Percentiles rank a stretch among this genome's conserved stretches.
These are phyloP conservation scores for Picea abies DNA, from an alignment of 83 land plant genomes.

Conservation along the genomic window DNA sequence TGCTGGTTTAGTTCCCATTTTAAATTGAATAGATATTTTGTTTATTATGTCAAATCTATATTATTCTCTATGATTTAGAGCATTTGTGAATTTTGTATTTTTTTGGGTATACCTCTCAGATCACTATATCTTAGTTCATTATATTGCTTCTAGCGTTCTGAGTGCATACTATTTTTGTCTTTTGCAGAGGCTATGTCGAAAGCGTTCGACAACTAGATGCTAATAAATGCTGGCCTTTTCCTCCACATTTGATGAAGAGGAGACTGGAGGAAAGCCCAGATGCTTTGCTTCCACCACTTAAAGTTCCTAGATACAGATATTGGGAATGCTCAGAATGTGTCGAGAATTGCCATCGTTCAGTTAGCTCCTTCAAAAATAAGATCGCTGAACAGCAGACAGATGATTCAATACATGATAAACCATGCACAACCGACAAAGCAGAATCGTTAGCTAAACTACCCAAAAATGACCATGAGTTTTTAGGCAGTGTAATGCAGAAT, in stretches of 20 bases:
- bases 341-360: neutral
- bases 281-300: constrained; percentile 6
- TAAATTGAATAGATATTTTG: too few relatives aligned
- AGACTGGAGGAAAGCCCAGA: neutral
- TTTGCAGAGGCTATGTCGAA: constrained; percentile 6
- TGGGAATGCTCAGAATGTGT: constrained; percentile 15
- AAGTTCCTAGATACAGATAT: constrained; percentile 16
- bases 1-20: too few relatives aligned
- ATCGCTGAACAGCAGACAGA: neutral
- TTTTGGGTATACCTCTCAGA: too few relatives aligned
- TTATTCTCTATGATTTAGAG: too few relatives aligned
- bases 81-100: too few relatives aligned
- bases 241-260: neutral
- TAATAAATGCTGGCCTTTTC: constrained; percentile 14
- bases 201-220: constrained; percentile 4
- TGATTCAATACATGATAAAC: neutral
- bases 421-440: neutral
- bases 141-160: too few relatives aligned
- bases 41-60: too few relatives aligned
- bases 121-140: too few relatives aligned
- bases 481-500: constrained; percentile 1
- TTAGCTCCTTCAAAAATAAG: neutral
- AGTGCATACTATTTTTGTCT: too few relatives aligned
- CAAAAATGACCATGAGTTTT: neutral
- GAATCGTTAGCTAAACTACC: neutral